These are phyloP conservation scores for Globisporangium orthogonon DNA, from an alignment of 352 stramenopile species.

Conservation along the genomic window DNA sequence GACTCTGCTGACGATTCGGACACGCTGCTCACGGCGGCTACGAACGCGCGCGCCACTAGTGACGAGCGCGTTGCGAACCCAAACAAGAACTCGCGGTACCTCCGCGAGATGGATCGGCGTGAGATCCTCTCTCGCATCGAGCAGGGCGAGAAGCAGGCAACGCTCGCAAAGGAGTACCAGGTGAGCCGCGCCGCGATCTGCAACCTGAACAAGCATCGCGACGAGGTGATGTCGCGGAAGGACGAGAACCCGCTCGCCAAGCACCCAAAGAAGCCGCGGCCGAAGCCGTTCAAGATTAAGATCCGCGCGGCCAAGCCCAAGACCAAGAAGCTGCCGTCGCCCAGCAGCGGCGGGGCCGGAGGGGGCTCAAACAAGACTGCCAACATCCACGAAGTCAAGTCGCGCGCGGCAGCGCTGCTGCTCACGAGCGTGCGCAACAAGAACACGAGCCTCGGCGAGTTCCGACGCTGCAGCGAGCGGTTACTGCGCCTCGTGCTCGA, in stretches of 20 bases:
- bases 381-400: constrained; percentile 33
- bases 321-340: not conserved
- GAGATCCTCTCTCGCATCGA: constrained; percentile 45
- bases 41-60: not conserved
- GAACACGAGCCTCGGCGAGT: constrained; percentile 28
- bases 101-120: constrained; percentile 57
- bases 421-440: constrained; percentile 34
- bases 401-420: constrained; percentile 27
- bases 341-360: not conserved
- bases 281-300: constrained; percentile 13
- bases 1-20: not conserved
- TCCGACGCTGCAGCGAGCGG: constrained; percentile 30
- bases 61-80: constrained; percentile 7
- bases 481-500: constrained; percentile 51
- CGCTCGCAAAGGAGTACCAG: constrained; percentile 59
- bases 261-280: constrained; percentile 41
- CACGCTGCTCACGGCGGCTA: not conserved
- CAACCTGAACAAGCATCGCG: constrained; percentile 55
- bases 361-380: constrained; percentile 8
- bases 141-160: constrained; percentile 51
- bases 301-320: constrained; percentile 1
- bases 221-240: constrained; percentile 35
- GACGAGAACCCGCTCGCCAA: constrained; percentile 49
- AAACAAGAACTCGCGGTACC: constrained; percentile 43
- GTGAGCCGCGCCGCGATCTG: constrained; percentile 61